Evolutionary conservation across 306 rosid genomes (phyloP).

Genomic region (Mucuna pruriens): DNA sequence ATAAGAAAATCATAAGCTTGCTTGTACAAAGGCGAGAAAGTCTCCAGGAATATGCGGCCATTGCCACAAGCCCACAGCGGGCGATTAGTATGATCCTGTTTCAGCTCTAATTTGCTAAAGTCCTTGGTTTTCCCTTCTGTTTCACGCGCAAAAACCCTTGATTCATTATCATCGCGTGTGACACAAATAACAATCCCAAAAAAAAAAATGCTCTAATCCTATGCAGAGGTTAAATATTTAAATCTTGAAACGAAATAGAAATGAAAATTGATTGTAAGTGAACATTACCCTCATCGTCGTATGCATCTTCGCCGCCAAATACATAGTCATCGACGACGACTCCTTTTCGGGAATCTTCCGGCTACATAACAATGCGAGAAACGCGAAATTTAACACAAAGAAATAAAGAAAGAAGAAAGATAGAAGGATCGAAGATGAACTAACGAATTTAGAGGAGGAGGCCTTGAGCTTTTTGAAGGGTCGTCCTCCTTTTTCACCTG

Average conservation of each 20-base stretch:
- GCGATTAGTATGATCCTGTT: slow-evolving; percentile 78
- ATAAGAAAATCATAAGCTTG: slow-evolving; percentile 97
- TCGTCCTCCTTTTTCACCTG: slow-evolving; percentile 72
- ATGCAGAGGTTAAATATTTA: not conserved
- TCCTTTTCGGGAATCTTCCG: slow-evolving; percentile 63
- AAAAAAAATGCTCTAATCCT: slow-evolving; percentile 1
- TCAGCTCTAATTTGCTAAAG: slow-evolving; percentile 84
- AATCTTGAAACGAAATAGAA: not conserved
- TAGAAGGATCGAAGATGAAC: slow-evolving; percentile 1
- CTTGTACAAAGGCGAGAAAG: slow-evolving; percentile 87
- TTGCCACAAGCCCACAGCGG: slow-evolving; percentile 98
- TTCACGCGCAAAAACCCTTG: slow-evolving; percentile 44
- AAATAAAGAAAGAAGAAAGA: not conserved
- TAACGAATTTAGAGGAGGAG: slow-evolving; percentile 51
- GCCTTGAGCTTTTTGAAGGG: slow-evolving; percentile 64
- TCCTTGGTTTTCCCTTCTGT: slow-evolving; percentile 67
- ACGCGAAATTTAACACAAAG: not conserved
- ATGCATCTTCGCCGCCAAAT: slow-evolving; percentile 64
- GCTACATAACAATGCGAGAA: slow-evolving; percentile 29
- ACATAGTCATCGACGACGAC: slow-evolving; percentile 56
- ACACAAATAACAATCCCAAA: not conserved
- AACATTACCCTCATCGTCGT: slow-evolving; percentile 72
- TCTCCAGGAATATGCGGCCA: slow-evolving; percentile 94
- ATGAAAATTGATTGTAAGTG: not conserved
- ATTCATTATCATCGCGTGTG: not conserved